A percentile compares a stretch with the other conserved stretches of the same genome.
These are phyloP conservation scores for Durio zibethinus DNA, from an alignment of 345 rosid species.

Conservation along the genomic window DNA sequence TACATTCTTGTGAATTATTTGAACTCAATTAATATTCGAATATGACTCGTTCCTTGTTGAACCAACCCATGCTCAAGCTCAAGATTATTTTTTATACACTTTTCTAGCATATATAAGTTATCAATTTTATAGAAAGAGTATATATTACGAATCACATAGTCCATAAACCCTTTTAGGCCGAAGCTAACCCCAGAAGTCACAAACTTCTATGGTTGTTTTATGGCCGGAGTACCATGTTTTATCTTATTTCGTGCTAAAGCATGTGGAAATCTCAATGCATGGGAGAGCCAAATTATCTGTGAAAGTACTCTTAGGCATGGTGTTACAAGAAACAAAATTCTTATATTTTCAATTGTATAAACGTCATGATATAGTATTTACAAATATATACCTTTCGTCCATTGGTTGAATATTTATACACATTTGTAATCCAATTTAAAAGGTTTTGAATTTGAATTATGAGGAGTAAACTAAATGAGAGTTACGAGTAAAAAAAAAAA, in stretches of 20 bases:
- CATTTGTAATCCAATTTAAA: no score
- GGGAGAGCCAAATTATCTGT: neutral
- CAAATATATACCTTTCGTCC: neutral
- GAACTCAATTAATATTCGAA: no score
- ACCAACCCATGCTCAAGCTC: no score
- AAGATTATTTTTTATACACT: neutral
- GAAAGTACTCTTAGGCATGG: neutral
- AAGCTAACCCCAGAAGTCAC: slow-evolving; percentile 3
- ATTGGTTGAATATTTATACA: neutral
- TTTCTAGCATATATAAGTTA: slow-evolving; percentile 28
- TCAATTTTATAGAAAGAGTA: neutral
- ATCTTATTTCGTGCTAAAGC: slow-evolving; percentile 23
- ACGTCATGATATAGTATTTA: no score
- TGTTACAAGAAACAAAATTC: no score
- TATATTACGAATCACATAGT: neutral
- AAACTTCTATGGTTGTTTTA: slow-evolving; percentile 21
- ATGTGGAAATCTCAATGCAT: neutral
- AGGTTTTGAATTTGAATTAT: no score
- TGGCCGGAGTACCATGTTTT: slow-evolving; percentile 29
- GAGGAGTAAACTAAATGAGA: no score
- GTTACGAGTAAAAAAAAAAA: no score
- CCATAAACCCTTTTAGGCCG: neutral
- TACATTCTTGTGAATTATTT: no score
- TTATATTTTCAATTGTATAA: no score
- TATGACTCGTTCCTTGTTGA: no score